Evolutionary conservation across 345 rosid genomes (phyloP), one percentile per base, ranked within the genome.

Genomic region (Dipteronia sinensis): DNA sequence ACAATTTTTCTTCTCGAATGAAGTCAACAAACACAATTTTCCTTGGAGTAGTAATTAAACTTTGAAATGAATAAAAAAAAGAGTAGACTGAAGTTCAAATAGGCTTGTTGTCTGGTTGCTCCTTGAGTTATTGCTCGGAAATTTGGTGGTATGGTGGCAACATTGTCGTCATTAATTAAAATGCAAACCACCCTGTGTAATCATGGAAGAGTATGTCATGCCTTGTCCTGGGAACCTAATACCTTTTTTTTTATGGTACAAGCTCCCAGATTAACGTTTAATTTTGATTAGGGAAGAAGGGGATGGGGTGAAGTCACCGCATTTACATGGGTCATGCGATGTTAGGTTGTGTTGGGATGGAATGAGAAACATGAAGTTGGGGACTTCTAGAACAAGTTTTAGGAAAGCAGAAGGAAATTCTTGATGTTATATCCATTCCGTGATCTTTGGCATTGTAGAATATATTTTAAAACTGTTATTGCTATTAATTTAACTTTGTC

Each of bases 61-160:
- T 19, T 49, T 19, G n/a, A 65, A 76, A 66, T 53, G 65, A 40
- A 40, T 2, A 40, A 40, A 40, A 40, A 25, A 59, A 61, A 42
- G 27, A 63, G 64, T 27, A 75, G 13, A 25, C 49, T 11, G 71
- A 31, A 49, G 44, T 62, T 77, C 10, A 19, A 44, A 3, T 44
- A 34, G 12, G 10, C 4, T 70, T 44, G 9, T 63, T 27, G 12
- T 15, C 9, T 47, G 49, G 20, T 64, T 22, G 23, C 20, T 58
- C 31, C 15, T 58, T 72, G n/a, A 38, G 58, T 58, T 70, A 31
- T 76, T 66, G 25, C 58, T 76, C 19, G 65, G 53, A 58, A 49
- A 40, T 53, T 68, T n/a, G 11, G 59, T 46, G 29, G 20, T 23
- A 12, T 22, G 46, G 31, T 38, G 49, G 65, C 31, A 10, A 34